Conservation (phyloP, 768 basidiomycete species). For the Kwoniella europaea region DNA sequence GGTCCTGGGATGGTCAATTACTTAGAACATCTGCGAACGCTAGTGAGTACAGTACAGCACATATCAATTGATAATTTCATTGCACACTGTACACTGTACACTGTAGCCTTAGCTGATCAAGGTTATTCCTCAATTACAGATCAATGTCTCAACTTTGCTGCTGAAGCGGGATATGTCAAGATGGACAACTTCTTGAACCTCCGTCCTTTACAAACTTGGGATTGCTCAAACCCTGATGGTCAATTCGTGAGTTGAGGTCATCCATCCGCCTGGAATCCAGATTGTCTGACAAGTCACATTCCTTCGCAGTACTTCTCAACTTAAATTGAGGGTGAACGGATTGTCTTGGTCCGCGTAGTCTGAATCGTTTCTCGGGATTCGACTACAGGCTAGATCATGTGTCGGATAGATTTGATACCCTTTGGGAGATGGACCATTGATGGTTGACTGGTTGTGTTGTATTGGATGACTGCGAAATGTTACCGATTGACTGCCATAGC, state of each 20-base stretch:
- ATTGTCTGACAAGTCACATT: background rate
- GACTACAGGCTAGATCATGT: too few species aligned
- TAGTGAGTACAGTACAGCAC: background rate
- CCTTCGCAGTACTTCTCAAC: background rate
- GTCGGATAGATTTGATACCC: too few species aligned
- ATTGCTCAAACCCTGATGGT: conserved; percentile 6
- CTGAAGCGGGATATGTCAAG: background rate
- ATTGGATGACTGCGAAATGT: background rate
- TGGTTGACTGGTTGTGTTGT: background rate
- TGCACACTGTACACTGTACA: too few species aligned
- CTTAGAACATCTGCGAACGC: background rate
- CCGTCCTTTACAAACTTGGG: conserved; percentile 9
- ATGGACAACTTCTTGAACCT: conserved; percentile 19
- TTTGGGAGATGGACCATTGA: too few species aligned
- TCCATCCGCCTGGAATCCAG: background rate
- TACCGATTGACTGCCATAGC: too few species aligned
- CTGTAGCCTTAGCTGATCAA: too few species aligned
- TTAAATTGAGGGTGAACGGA: background rate
- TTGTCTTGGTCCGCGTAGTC: too few species aligned
- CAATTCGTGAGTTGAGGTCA: background rate
- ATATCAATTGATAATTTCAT: too few species aligned
- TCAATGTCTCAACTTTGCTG: conserved; percentile 12
- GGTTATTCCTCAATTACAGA: background rate
- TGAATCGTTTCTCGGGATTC: too few species aligned
- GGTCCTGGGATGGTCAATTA: conserved; percentile 13